phyloP scores from a whole-genome alignment of 2,329 filamentous ascomycete species.

The Arthrobotrys conoides region DNA sequence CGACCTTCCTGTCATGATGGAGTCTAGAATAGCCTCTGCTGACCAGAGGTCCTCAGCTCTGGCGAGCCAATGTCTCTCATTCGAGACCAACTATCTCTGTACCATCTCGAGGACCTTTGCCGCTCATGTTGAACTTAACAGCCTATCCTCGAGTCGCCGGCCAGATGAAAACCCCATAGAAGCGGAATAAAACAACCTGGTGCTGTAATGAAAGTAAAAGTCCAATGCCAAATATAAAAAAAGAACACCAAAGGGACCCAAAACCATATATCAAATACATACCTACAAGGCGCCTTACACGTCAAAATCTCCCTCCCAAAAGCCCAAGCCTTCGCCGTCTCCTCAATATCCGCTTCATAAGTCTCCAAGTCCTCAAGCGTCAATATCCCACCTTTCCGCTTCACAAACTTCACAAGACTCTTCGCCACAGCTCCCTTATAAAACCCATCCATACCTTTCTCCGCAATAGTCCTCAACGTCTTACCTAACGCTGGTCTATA shows the following conservation, averaged over 20 bases:
- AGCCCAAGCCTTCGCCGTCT: constrained; percentile 62
- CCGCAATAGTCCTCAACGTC: constrained; percentile 62
- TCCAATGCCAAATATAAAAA: neutral
- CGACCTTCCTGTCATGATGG: neutral
- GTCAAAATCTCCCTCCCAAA: constrained; percentile 63
- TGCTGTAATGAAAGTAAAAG: too few species aligned
- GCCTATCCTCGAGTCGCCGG: neutral
- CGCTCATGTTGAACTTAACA: constrained; percentile 6
- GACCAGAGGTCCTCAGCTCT: neutral
- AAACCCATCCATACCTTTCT: constrained; percentile 56
- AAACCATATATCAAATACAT: constrained; percentile 40
- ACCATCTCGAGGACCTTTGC: neutral
- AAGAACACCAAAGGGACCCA: neutral
- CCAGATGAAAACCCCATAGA: too few species aligned
- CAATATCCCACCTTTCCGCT: constrained; percentile 61
- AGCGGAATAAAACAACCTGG: too few species aligned
- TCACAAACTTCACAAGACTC: constrained; percentile 56
- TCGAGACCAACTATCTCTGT: neutral
- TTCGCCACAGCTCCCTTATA: constrained; percentile 63
- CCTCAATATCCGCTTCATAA: constrained; percentile 62
- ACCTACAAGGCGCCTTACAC: constrained; percentile 63
- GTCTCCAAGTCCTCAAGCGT: constrained; percentile 62
- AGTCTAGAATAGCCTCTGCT: neutral
- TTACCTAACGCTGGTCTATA: constrained; percentile 61
- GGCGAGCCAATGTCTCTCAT: too few species aligned